Conservation (phyloP, 2,329 filamentous ascomycete genomes). For the Sclerotiophoma versabilis region DNA sequence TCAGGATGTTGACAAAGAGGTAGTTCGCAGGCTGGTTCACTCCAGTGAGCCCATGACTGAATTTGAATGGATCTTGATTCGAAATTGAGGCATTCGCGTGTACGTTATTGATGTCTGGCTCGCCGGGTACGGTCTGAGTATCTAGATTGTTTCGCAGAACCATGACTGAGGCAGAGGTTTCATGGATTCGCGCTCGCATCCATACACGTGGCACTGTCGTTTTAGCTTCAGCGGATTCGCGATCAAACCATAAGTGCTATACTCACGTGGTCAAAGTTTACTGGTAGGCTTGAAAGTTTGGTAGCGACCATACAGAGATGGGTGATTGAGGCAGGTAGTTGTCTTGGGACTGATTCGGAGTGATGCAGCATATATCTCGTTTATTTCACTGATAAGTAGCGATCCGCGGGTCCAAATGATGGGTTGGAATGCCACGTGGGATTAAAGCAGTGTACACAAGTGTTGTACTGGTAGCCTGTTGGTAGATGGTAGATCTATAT, state of each 20-base stretch:
- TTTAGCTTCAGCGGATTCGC: no score
- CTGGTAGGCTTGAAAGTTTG: no score
- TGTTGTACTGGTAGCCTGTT: not conserved
- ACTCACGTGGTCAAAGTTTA: not conserved
- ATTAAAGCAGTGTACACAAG: not conserved
- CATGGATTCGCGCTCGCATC: no score
- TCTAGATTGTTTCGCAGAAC: not conserved
- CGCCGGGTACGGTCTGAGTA: not conserved
- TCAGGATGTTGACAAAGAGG: slow-evolving; percentile 35
- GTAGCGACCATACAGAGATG: no score
- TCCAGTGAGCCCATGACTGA: slow-evolving; percentile 52
- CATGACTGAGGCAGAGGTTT: not conserved
- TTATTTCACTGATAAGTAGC: not conserved
- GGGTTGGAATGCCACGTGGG: not conserved
- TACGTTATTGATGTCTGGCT: slow-evolving; percentile 13
- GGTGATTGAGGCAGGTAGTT: no score
- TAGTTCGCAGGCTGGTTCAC: slow-evolving; percentile 55
- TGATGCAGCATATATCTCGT: no score
- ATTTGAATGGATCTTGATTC: slow-evolving; percentile 35
- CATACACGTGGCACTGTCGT: no score
- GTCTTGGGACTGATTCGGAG: no score
- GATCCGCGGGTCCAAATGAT: not conserved
- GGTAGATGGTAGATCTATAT: slow-evolving; percentile 1
- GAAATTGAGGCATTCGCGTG: slow-evolving; percentile 11
- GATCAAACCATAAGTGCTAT: no score